These are phyloP conservation scores for Calendula officinalis DNA, from an alignment of 129 eudicot genomes.

Conservation along the genomic window DNA sequence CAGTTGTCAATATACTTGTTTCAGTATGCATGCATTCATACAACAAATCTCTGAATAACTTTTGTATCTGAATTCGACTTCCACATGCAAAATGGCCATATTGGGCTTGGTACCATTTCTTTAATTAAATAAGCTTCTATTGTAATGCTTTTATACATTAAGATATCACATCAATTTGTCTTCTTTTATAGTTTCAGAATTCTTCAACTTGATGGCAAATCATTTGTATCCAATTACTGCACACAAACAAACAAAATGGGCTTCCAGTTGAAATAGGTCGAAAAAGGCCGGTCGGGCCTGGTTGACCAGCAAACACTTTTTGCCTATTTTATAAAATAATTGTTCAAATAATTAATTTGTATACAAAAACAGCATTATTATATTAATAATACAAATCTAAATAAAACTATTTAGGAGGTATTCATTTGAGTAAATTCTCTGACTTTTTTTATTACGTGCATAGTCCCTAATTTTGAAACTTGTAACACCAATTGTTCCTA, in stretches of 20 bases:
- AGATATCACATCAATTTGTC: slow-evolving; percentile 6
- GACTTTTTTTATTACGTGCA: too few species aligned
- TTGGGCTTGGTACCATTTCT: not conserved
- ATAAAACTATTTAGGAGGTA: not conserved
- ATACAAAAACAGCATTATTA: not conserved
- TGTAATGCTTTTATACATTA: not conserved
- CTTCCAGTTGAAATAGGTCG: not conserved
- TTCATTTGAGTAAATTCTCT: not conserved
- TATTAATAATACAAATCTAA: not conserved
- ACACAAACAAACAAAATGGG: not conserved
- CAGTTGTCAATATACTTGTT: not conserved
- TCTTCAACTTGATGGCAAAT: not conserved
- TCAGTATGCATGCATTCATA: not conserved
- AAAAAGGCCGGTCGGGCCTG: not conserved
- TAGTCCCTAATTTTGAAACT: too few species aligned
- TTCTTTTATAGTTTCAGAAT: not conserved
- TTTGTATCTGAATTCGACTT: not conserved
- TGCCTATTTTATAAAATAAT: not conserved
- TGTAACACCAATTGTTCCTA: too few species aligned
- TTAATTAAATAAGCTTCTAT: not conserved
- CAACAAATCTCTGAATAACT: not conserved
- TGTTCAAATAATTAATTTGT: not conserved
- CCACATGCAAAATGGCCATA: not conserved
- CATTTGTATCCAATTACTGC: not conserved
- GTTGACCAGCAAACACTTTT: not conserved